Conservation (phyloP, 805 yeast species). For the Metschnikowia henanensis region DNA sequence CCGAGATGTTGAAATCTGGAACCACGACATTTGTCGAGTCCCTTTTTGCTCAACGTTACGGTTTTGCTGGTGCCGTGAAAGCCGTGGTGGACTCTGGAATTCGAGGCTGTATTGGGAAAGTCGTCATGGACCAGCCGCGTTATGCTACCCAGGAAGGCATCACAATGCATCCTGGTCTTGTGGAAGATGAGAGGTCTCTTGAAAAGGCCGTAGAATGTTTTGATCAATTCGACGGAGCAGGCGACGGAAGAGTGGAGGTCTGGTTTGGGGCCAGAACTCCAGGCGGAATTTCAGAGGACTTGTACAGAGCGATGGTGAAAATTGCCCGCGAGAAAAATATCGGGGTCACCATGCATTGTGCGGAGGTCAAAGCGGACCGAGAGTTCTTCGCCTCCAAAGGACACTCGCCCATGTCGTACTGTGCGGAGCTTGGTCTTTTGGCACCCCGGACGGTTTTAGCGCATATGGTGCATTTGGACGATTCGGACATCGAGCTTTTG, state of each 20-base stretch:
- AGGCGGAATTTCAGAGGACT: constrained; percentile 16
- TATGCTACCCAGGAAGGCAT: constrained; percentile 18
- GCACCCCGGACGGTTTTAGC: constrained; percentile 18
- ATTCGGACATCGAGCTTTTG: constrained; percentile 12
- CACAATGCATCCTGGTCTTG: constrained; percentile 16
- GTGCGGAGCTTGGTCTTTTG: constrained; percentile 15
- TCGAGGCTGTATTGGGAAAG: constrained; percentile 18
- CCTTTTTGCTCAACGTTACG: constrained; percentile 17
- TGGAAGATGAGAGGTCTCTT: constrained; percentile 15
- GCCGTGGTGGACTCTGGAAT: constrained; percentile 18
- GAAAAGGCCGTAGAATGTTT: constrained; percentile 12
- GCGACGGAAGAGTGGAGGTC: constrained; percentile 17
- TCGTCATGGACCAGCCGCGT: constrained; percentile 20
- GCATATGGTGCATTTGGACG: constrained; percentile 18
- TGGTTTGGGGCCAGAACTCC: constrained; percentile 19
- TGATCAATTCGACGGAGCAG: constrained; percentile 12
- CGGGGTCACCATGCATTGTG: constrained; percentile 18
- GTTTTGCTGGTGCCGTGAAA: constrained; percentile 16
- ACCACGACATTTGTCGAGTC: constrained; percentile 19
- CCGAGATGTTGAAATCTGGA: constrained; percentile 18
- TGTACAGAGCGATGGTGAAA: constrained; percentile 15
- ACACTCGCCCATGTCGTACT: constrained; percentile 19
- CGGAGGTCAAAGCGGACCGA: constrained; percentile 17
- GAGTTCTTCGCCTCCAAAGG: constrained; percentile 17
- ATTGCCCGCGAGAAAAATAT: constrained; percentile 13